phyloP scores from a whole-genome alignment of 257 asterid species.

The Petunia axillaris region DNA sequence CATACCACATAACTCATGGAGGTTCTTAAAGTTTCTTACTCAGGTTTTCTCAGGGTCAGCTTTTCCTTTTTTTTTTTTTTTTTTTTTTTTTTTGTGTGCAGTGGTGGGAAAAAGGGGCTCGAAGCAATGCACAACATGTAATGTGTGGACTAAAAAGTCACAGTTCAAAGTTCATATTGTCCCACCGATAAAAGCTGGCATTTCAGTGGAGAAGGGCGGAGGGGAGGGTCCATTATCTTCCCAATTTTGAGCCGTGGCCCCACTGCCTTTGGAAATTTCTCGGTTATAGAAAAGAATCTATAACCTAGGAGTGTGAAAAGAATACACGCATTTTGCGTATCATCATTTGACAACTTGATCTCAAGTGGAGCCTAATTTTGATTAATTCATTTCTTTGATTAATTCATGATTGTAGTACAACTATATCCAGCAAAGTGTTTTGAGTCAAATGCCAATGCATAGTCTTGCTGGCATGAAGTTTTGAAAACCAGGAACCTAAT shows the following conservation, averaged over 20 bases:
- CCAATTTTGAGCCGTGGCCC: too few species aligned
- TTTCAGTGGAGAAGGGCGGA: too few species aligned
- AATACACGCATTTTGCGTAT: background rate
- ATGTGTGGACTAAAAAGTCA: too few species aligned
- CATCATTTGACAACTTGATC: background rate
- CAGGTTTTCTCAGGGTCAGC: background rate
- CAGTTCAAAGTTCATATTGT: too few species aligned
- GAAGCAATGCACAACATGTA: background rate
- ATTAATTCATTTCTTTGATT: background rate
- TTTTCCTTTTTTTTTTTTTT: background rate
- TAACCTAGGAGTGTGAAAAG: background rate
- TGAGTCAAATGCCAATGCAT: conserved; percentile 17
- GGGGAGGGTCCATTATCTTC: too few species aligned
- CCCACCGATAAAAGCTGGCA: too few species aligned
- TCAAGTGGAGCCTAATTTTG: background rate
- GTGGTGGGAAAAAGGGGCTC: background rate
- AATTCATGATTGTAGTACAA: background rate
- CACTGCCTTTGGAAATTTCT: too few species aligned
- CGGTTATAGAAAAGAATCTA: too few species aligned
- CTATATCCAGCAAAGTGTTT: background rate
- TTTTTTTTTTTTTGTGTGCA: background rate
- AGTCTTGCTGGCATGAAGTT: background rate
- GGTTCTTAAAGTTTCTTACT: background rate
- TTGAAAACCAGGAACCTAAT: background rate
- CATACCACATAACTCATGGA: background rate